phyloP scores from a whole-genome alignment of 2,329 filamentous ascomycete genomes.

The Trichoderma afroharzianum region DNA sequence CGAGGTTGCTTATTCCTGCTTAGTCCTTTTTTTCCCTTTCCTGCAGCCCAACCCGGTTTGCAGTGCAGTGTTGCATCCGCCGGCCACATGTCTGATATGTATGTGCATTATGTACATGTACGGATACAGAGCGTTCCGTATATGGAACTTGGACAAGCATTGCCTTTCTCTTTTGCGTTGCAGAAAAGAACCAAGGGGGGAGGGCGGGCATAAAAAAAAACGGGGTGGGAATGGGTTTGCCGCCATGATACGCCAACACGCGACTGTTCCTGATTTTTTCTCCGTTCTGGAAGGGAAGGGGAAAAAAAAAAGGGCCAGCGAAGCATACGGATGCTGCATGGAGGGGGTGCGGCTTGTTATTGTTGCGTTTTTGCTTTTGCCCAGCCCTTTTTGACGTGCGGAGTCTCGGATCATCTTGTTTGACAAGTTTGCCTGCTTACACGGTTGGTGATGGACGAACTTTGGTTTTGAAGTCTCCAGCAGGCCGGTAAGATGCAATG shows the following conservation, averaged over 20 bases:
- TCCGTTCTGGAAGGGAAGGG: background rate
- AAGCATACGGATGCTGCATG: background rate
- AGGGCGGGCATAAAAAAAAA: background rate
- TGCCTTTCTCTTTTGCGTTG: background rate
- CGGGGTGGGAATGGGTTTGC: background rate
- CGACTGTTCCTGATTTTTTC: background rate
- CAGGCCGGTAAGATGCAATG: background rate
- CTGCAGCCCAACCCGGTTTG: background rate
- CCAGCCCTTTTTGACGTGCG: background rate
- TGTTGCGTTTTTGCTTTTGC: background rate
- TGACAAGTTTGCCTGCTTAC: background rate
- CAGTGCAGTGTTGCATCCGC: background rate
- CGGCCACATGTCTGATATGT: background rate
- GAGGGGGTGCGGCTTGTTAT: background rate
- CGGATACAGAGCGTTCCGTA: background rate
- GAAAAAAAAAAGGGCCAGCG: background rate
- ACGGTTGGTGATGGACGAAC: background rate
- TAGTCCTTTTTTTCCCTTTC: background rate
- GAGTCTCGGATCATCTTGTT: background rate
- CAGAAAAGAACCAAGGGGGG: background rate
- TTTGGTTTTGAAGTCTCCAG: background rate
- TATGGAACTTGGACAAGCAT: background rate
- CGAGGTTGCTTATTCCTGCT: background rate
- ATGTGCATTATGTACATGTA: background rate
- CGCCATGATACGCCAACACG: slow-evolving; percentile 3